These are phyloP conservation scores for Geum urbanum DNA, from an alignment of 306 rosid species.

Conservation along the genomic window DNA sequence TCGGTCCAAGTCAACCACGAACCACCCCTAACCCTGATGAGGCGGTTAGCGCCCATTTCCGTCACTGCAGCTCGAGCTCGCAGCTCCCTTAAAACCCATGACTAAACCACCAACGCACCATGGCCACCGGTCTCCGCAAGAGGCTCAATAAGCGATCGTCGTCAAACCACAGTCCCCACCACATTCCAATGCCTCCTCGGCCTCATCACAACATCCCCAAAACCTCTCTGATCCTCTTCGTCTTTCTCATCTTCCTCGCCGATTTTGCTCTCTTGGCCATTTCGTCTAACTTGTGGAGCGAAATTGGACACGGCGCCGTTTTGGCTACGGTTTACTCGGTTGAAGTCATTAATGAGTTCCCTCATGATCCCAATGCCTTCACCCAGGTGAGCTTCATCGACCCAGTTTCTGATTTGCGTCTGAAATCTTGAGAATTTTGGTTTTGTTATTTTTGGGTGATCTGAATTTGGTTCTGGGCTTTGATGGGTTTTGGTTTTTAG, in stretches of 20 bases:
- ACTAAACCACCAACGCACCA: constrained; percentile 7
- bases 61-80: not conserved
- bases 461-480: constrained; percentile 1
- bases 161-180: constrained; percentile 14
- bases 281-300: constrained; percentile 40
- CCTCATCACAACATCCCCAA: constrained; percentile 17
- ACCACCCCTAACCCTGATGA: not conserved
- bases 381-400: constrained; percentile 55
- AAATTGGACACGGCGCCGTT: not conserved
- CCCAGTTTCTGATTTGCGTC: not conserved
- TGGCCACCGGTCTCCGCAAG: constrained; percentile 54
- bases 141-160: constrained; percentile 37
- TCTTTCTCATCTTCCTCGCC: constrained; percentile 21
- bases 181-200: constrained; percentile 44
- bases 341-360: constrained; percentile 70
- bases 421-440: too few species aligned
- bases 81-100: constrained; percentile 16
- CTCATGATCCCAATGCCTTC: constrained; percentile 84
- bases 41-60: constrained; percentile 24
- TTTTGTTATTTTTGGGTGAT: not conserved
- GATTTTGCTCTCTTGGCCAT: constrained; percentile 37
- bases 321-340: constrained; percentile 31
- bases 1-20: constrained; percentile 1
- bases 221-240: constrained; percentile 33
- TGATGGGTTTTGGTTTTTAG: constrained; percentile 39